phyloP scores from a whole-genome alignment of 2,329 filamentous ascomycete genomes.

The Diaporthe australafricana region DNA sequence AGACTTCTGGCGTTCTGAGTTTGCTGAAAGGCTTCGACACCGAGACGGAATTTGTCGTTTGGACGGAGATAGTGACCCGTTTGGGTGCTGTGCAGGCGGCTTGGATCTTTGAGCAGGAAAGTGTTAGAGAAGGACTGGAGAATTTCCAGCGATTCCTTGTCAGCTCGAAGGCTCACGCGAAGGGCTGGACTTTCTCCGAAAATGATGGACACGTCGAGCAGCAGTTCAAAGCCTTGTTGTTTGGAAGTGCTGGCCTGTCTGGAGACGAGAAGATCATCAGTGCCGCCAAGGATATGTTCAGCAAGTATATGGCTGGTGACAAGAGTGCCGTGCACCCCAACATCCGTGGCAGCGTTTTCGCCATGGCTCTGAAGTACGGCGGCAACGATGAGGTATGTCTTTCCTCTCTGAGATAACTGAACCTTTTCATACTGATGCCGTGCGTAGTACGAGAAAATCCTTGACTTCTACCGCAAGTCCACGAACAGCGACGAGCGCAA shows the following conservation, averaged over 20 bases:
- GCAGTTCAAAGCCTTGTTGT: constrained; percentile 94
- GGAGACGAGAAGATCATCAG: constrained; percentile 83
- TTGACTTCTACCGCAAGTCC: constrained; percentile 80
- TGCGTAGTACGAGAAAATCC: constrained; percentile 76
- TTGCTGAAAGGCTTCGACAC: constrained; percentile 87
- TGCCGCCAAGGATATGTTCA: constrained; percentile 90
- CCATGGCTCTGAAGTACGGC: constrained; percentile 85
- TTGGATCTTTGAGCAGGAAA: constrained; percentile 88
- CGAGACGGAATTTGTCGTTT: constrained; percentile 92
- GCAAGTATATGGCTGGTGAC: constrained; percentile 84
- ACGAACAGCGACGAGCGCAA: constrained; percentile 90
- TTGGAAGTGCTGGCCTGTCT: constrained; percentile 82
- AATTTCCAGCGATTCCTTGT: constrained; percentile 84
- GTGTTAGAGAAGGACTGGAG: constrained; percentile 80
- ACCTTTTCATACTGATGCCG: constrained; percentile 34
- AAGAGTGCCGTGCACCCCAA: constrained; percentile 89
- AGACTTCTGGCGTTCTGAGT: constrained; percentile 88
- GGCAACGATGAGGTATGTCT: constrained; percentile 79
- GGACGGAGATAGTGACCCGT: constrained; percentile 89
- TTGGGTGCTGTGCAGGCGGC: constrained; percentile 83
- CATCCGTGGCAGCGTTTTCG: constrained; percentile 87
- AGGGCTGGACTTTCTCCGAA: constrained; percentile 90
- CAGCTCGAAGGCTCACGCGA: constrained; percentile 82
- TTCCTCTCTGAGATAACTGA: not conserved
- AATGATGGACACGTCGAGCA: constrained; percentile 89